phyloP scores from a whole-genome alignment of 1,284 basidiomycete species.

The Trichosporon asahii region DNA sequence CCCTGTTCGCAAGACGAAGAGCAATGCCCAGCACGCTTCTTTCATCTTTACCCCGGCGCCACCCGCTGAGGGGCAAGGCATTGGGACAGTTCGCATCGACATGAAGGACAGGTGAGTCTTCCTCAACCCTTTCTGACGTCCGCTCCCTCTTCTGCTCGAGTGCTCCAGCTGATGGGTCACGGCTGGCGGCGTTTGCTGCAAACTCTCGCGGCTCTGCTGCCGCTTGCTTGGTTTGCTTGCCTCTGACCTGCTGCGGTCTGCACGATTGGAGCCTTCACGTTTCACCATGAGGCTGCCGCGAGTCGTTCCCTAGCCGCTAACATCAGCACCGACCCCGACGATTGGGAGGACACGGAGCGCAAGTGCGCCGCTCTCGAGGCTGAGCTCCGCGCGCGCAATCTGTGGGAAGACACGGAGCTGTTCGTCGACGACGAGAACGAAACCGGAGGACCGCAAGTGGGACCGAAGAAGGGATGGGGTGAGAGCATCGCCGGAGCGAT shows the following conservation, averaged over 20 bases:
- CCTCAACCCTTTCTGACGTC: too few relatives aligned
- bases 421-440: conserved; percentile 51
- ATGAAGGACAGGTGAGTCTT: conserved; percentile 41
- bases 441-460: conserved; percentile 29
- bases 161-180: too few relatives aligned
- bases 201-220: too few relatives aligned
- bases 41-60: conserved; percentile 47
- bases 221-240: background rate
- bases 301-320: too few relatives aligned
- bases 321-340: conserved; percentile 35
- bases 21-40: conserved; percentile 42
- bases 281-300: too few relatives aligned
- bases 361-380: conserved; percentile 36
- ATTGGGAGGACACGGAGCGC: conserved; percentile 46
- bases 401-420: conserved; percentile 44
- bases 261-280: too few relatives aligned
- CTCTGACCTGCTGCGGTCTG: too few relatives aligned
- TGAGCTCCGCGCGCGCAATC: conserved; percentile 34
- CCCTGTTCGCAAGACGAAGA: conserved; percentile 42
- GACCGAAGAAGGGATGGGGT: conserved; percentile 39
- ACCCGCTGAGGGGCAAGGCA: conserved; percentile 34
- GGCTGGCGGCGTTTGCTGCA: too few relatives aligned
- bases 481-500: conserved; percentile 37
- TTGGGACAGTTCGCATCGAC: conserved; percentile 48
- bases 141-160: too few relatives aligned